Evolutionary conservation across 2,329 filamentous ascomycete genomes (phyloP).

Genomic region (Penicillium sp.): DNA sequence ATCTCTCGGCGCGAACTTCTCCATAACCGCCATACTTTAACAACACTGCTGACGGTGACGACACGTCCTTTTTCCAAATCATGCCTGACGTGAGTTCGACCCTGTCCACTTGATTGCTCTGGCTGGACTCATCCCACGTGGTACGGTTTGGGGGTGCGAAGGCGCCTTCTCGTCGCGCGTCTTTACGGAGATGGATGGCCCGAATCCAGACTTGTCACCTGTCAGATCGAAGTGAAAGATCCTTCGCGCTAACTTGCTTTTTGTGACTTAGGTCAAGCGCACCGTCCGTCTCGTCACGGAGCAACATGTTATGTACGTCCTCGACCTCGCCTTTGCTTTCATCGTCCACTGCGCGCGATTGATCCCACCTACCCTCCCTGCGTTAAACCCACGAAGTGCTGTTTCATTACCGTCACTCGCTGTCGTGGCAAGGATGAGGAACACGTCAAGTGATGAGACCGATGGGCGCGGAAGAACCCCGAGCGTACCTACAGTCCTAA

Average conservation of each 20-base stretch:
- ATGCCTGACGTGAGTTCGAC: conserved; percentile 40
- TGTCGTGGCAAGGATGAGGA: not conserved
- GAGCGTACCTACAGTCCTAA: not conserved
- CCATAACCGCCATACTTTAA: not conserved
- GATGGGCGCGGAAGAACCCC: not conserved
- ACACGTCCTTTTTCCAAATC: conserved; percentile 14
- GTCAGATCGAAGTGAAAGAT: not conserved
- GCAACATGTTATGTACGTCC: conserved; percentile 80
- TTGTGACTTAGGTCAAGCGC: conserved; percentile 66
- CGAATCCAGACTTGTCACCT: not conserved
- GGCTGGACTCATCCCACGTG: not conserved
- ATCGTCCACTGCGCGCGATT: conserved; percentile 1
- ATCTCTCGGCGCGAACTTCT: conserved; percentile 3
- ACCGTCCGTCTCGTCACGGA: conserved; percentile 91
- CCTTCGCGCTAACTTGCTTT: conserved; percentile 20
- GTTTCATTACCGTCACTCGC: not conserved
- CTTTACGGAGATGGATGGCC: not conserved
- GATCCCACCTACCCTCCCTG: not conserved
- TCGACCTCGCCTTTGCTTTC: conserved; percentile 13
- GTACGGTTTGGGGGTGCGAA: not conserved
- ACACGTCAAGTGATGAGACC: not conserved
- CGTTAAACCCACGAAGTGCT: no score
- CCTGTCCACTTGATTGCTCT: not conserved
- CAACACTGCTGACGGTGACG: not conserved
- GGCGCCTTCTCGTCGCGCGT: not conserved